Percentiles rank a stretch among this genome's conserved stretches.
Conservation (phyloP, 2,329 filamentous ascomycete genomes). For the Sporothrix brunneoviolacea region DNA sequence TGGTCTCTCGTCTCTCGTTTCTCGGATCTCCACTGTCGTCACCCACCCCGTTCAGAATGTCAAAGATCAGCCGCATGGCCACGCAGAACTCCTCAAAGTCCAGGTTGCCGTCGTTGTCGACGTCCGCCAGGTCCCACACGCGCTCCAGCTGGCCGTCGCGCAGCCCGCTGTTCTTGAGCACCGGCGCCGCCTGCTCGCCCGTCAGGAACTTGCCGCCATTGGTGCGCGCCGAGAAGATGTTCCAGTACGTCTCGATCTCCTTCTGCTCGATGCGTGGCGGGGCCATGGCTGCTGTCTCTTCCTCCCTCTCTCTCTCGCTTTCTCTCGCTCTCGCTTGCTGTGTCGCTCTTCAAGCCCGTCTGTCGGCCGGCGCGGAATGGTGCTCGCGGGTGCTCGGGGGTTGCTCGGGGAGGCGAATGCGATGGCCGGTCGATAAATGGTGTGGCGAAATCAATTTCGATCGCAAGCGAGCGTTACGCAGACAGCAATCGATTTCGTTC, state of each 20-base stretch:
- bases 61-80: slow-evolving; percentile 96
- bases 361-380: background rate
- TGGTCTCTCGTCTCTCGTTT: too few species aligned
- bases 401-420: too few species aligned
- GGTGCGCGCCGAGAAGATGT: slow-evolving; percentile 54
- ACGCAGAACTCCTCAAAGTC: slow-evolving; percentile 99
- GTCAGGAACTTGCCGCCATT: slow-evolving; percentile 55
- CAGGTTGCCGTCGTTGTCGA: slow-evolving; percentile 93
- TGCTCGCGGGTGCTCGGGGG: too few species aligned
- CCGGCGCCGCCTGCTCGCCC: slow-evolving; percentile 55
- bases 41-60: slow-evolving; percentile 86
- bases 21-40: too few species aligned
- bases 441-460: too few species aligned
- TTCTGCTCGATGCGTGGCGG: slow-evolving; percentile 56
- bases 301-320: background rate
- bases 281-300: slow-evolving; percentile 38
- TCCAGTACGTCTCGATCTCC: slow-evolving; percentile 61
- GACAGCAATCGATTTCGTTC: too few species aligned
- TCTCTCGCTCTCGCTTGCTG: background rate
- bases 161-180: slow-evolving; percentile 57
- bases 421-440: too few species aligned
- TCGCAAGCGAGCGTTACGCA: too few species aligned
- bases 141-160: slow-evolving; percentile 78
- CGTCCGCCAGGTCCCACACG: slow-evolving; percentile 95
- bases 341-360: background rate